phyloP scores from a whole-genome alignment of 1,284 basidiomycete species.

The Exobasidium rhododendri region DNA sequence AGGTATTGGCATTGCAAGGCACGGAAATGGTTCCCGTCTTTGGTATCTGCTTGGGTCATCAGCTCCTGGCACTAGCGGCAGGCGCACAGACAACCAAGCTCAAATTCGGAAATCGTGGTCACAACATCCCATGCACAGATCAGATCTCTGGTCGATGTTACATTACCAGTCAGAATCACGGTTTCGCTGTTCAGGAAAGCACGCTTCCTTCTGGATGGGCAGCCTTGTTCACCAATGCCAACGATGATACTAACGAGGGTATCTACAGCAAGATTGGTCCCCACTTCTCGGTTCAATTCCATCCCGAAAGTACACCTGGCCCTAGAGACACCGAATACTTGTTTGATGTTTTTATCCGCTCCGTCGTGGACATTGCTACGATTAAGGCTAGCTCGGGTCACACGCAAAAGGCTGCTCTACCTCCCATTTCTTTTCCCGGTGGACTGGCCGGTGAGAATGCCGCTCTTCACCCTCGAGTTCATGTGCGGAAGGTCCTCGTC shows the following conservation, averaged over 20 bases:
- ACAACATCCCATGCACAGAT: conserved; percentile 97
- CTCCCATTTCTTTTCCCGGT: conserved; percentile 79
- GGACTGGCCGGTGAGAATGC: conserved; percentile 81
- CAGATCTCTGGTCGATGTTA: conserved; percentile 91
- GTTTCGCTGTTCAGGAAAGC: conserved; percentile 84
- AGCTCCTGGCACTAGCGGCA: conserved; percentile 89
- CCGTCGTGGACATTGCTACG: conserved; percentile 75
- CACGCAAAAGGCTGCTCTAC: conserved; percentile 27
- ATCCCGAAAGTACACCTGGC: conserved; percentile 97
- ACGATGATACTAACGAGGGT: conserved; percentile 95
- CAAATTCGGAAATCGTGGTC: conserved; percentile 99
- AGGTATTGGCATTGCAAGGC: conserved; percentile 63
- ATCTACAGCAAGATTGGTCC: conserved; percentile 77
- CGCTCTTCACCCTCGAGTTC: conserved; percentile 68
- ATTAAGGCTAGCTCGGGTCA: conserved; percentile 58
- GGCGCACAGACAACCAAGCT: conserved; percentile 94
- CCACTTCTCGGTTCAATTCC: conserved; percentile 99
- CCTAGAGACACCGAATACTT: conserved; percentile 98
- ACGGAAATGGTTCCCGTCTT: conserved; percentile 80
- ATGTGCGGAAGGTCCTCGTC: conserved; percentile 88
- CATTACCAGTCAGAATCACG: conserved; percentile 99
- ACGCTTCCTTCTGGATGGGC: conserved; percentile 83
- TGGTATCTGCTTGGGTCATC: conserved; percentile 98
- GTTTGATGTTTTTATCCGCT: conserved; percentile 94
- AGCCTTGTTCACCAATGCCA: conserved; percentile 92